These are phyloP conservation scores for Blastocystis sp. DNA, from an alignment of 352 stramenopile species.

Conservation along the genomic window DNA sequence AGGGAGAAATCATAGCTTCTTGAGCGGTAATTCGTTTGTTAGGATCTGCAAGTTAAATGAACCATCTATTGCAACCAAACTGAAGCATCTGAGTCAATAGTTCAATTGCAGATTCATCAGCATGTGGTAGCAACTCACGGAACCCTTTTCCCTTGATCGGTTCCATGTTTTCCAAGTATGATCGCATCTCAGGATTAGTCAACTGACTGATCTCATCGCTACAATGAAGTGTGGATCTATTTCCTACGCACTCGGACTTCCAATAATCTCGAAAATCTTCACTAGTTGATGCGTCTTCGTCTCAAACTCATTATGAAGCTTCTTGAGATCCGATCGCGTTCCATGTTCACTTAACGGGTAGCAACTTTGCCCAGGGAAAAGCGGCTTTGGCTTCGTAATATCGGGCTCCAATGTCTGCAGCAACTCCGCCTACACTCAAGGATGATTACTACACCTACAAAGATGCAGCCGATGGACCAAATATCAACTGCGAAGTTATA, in stretches of 20 bases:
- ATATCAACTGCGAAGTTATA: constrained; percentile 97
- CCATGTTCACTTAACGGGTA: constrained; percentile 21
- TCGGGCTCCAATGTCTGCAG: constrained; percentile 49
- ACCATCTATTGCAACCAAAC: constrained; percentile 67
- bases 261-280: constrained; percentile 66
- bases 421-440: constrained; percentile 22
- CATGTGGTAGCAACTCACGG: constrained; percentile 70
- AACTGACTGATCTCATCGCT: constrained; percentile 46
- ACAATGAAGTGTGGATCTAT: not conserved
- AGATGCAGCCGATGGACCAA: constrained; percentile 96
- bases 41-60: not conserved
- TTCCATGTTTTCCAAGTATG: not conserved
- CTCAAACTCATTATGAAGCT: not conserved
- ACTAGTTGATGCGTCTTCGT: constrained; percentile 63
- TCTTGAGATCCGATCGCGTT: not conserved
- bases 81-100: constrained; percentile 77
- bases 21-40: constrained; percentile 26
- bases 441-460: constrained; percentile 70
- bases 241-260: constrained; percentile 65
- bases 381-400: not conserved
- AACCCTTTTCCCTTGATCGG: constrained; percentile 64
- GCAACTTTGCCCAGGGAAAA: constrained; percentile 47
- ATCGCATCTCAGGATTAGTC: not conserved
- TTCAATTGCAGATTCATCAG: constrained; percentile 73
- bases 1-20: constrained; percentile 39